A percentile compares a stretch with the other conserved stretches of the same genome.
phyloP scores from a whole-genome alignment of 1,139 yeast genomes.

The Yamadazyma mexicana region DNA sequence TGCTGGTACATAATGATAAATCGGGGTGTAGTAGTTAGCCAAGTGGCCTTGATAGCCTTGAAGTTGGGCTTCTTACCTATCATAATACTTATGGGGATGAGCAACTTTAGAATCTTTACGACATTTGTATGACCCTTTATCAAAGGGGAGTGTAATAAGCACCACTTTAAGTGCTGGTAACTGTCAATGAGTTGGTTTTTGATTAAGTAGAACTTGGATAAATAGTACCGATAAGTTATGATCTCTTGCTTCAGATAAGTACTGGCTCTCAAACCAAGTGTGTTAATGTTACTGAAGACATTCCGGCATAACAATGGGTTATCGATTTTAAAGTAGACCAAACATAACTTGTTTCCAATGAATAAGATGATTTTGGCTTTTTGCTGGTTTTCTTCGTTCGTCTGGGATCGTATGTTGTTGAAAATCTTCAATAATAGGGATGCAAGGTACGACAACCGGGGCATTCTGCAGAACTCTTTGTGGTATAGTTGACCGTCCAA shows the following conservation, averaged over 20 bases:
- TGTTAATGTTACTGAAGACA: conserved; percentile 72
- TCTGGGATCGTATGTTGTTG: conserved; percentile 62
- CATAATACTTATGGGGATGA: conserved; percentile 58
- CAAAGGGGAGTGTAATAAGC: conserved; percentile 47
- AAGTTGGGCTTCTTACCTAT: conserved; percentile 52
- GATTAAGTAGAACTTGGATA: conserved; percentile 65
- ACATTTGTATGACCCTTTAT: conserved; percentile 28
- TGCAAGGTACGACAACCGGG: conserved; percentile 56
- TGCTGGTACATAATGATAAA: conserved; percentile 37
- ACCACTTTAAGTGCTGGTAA: conserved; percentile 62
- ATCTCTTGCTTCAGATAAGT: conserved; percentile 44
- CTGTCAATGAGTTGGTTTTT: conserved; percentile 59
- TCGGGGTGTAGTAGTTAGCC: conserved; percentile 22
- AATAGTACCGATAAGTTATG: conserved; percentile 62
- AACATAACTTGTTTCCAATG: conserved; percentile 60
- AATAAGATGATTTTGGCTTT: conserved; percentile 56
- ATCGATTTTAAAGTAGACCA: conserved; percentile 59
- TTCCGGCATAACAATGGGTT: conserved; percentile 72
- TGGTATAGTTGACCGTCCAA: conserved; percentile 50
- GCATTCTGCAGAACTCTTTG: conserved; percentile 41
- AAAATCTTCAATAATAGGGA: conserved; percentile 58
- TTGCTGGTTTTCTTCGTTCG: conserved; percentile 36
- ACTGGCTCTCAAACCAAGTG: conserved; percentile 40
- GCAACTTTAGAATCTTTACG: conserved; percentile 44
- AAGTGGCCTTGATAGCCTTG: conserved; percentile 19